These are phyloP conservation scores for Botrytis sinoallii DNA, from an alignment of 2,329 filamentous ascomycete species.

Conservation along the genomic window DNA sequence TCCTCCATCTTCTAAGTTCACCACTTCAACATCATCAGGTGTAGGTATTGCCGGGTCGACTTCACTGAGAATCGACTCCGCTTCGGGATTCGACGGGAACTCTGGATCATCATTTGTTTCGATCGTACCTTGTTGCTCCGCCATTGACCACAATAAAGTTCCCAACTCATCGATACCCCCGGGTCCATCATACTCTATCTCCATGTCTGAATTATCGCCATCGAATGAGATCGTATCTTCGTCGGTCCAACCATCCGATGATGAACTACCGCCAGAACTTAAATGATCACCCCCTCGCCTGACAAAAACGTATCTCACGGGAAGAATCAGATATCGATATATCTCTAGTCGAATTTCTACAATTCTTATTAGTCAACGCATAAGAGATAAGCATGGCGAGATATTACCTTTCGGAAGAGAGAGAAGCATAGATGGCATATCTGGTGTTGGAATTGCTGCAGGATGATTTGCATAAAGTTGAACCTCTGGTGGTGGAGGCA, in stretches of 20 bases:
- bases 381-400: not conserved
- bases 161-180: not conserved
- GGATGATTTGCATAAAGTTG: slow-evolving; percentile 1
- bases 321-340: slow-evolving; percentile 19
- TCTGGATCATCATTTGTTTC: not conserved
- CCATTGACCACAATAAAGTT: not conserved
- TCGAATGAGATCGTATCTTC: slow-evolving; percentile 10
- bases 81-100: slow-evolving; percentile 2
- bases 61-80: slow-evolving; percentile 8
- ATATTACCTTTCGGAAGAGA: not conserved
- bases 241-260: slow-evolving; percentile 7
- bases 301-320: not conserved
- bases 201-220: slow-evolving; percentile 3
- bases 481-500: too few species aligned
- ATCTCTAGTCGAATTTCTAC: slow-evolving; percentile 18
- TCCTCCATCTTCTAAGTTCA: slow-evolving; percentile 1
- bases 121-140: not conserved
- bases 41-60: not conserved
- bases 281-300: not conserved
- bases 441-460: not conserved
- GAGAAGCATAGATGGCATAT: not conserved
- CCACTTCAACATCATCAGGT: not conserved
- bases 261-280: not conserved
- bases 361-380: not conserved
- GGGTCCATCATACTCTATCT: not conserved